These are phyloP conservation scores for Pleurozium schreberi DNA, from an alignment of 225 moss, liverwort and hornwort species.

Conservation along the genomic window DNA sequence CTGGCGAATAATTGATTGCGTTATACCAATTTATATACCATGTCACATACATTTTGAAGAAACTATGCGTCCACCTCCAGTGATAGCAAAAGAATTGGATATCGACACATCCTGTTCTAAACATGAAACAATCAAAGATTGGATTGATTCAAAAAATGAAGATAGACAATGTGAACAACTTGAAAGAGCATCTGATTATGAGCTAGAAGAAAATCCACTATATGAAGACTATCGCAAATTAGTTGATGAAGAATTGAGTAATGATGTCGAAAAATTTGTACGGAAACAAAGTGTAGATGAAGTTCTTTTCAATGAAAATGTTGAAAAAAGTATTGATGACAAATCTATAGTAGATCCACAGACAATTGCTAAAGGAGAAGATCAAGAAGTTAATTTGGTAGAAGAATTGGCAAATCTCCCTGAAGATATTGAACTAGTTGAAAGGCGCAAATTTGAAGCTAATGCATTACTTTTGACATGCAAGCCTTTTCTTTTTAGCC, in stretches of 20 bases:
- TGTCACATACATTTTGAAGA: constrained; percentile 2
- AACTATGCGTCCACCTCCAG: not conserved
- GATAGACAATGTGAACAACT: not conserved
- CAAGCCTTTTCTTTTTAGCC: constrained; percentile 15
- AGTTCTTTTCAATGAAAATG: not conserved
- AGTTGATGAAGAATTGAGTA: not conserved
- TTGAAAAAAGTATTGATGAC: not conserved
- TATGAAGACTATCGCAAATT: not conserved
- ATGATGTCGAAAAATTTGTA: not conserved
- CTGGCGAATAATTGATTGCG: not conserved
- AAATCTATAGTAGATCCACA: not conserved
- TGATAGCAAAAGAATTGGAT: not conserved
- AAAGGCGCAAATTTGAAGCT: constrained; percentile 9
- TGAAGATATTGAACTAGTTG: not conserved
- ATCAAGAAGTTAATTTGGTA: not conserved
- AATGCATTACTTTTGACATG: not conserved
- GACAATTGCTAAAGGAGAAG: not conserved
- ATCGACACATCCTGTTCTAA: not conserved
- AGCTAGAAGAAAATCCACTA: not conserved
- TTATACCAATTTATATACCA: not conserved
- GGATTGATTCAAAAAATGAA: not conserved
- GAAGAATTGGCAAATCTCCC: not conserved
- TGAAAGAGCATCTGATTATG: not conserved
- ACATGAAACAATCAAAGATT: not conserved
- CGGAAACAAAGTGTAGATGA: not conserved